Evolutionary conservation across 495 filamentous ascomycete genomes (phyloP).

Genomic region (Talaromyces stipitatus): DNA sequence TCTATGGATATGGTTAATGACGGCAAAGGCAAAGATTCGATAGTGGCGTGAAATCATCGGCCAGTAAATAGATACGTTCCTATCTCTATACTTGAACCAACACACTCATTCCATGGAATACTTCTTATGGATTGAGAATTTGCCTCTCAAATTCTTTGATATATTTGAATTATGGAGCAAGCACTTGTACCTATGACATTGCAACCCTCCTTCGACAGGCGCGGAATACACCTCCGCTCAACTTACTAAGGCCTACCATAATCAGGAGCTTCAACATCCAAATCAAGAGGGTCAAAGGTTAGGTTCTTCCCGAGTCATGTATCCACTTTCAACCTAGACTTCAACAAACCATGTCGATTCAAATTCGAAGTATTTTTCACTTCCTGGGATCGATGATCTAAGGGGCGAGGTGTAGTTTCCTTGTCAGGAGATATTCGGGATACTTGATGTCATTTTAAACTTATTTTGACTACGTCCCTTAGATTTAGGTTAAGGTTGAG

Average conservation of each 20-base stretch:
- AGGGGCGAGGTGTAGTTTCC: not conserved
- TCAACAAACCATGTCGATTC: not conserved
- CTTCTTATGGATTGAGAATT: not conserved
- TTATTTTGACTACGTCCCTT: not conserved
- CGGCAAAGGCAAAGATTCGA: not conserved
- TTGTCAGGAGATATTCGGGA: not conserved
- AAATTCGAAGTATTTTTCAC: not conserved
- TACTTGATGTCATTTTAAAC: conserved; percentile 1
- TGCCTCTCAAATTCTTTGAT: not conserved
- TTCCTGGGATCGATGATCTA: not conserved
- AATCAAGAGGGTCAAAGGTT: not conserved
- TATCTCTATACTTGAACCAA: not conserved
- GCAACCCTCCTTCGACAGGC: not conserved
- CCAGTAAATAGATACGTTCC: not conserved
- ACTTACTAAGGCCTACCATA: not conserved
- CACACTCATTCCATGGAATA: not conserved
- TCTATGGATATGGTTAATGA: not conserved
- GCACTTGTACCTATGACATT: not conserved
- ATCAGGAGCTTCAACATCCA: not conserved
- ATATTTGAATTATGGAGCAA: not conserved
- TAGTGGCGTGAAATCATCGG: not conserved
- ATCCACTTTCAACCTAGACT: not conserved
- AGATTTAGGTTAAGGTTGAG: not conserved
- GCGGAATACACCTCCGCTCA: not conserved
- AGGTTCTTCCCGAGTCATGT: not conserved